These are phyloP conservation scores for Sclerotinia spermophila DNA, from an alignment of 2,329 filamentous ascomycete genomes.

Conservation along the genomic window DNA sequence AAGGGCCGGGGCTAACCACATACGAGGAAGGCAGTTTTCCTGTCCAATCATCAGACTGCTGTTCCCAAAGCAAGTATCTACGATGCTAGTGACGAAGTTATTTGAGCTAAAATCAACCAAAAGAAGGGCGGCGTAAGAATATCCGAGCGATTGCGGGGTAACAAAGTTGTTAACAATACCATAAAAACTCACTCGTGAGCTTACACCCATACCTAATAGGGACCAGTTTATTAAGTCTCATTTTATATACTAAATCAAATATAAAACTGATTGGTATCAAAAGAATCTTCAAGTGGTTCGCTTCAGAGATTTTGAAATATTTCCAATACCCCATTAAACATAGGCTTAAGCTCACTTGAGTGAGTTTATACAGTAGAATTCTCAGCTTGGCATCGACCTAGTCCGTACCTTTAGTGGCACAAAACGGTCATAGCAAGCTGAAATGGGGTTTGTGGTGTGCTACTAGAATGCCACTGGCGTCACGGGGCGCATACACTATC, in stretches of 20 bases:
- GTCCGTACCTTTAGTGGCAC: not conserved
- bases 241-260: too few relatives aligned
- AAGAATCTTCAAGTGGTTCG: too few relatives aligned
- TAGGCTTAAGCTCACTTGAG: too few relatives aligned
- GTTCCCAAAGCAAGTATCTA: too few relatives aligned
- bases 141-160: not conserved
- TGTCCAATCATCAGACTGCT: not conserved
- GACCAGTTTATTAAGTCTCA: too few relatives aligned
- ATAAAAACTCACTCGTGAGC: too few relatives aligned
- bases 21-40: not conserved
- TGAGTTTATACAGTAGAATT: too few relatives aligned
- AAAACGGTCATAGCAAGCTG: not conserved
- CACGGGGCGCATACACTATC: not conserved
- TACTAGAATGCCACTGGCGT: not conserved
- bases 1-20: not conserved
- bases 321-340: too few relatives aligned
- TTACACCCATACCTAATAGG: too few relatives aligned
- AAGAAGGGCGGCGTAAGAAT: not conserved
- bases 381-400: not conserved
- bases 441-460: not conserved
- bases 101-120: not conserved
- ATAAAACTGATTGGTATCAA: too few relatives aligned
- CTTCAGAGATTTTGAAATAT: too few relatives aligned
- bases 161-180: not conserved
- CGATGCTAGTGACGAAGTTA: not conserved